phyloP scores from a whole-genome alignment of 148 eudicot species.

The Rhododendron kiyosumense region DNA sequence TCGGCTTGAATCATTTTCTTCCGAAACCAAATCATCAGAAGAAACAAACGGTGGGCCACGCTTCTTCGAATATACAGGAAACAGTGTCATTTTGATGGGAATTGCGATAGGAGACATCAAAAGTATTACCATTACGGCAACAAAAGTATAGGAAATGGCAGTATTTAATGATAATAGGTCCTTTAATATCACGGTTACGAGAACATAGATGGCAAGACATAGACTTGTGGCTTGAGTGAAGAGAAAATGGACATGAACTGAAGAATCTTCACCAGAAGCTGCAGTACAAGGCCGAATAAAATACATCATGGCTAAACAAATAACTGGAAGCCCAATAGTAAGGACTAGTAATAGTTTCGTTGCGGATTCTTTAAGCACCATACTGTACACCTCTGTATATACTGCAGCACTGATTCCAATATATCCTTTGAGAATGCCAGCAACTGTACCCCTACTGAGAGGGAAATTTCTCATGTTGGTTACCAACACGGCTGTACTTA shows the following conservation, averaged over 20 bases:
- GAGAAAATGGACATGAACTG: slow-evolving; percentile 59
- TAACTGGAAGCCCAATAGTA: slow-evolving; percentile 59
- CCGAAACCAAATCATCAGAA: slow-evolving; percentile 29
- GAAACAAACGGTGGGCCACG: slow-evolving; percentile 27
- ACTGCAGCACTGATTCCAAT: slow-evolving; percentile 84
- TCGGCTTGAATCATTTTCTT: slow-evolving; percentile 19
- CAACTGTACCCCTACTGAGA: slow-evolving; percentile 87
- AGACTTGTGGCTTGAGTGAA: slow-evolving; percentile 72
- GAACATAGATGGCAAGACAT: slow-evolving; percentile 60
- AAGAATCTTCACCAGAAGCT: slow-evolving; percentile 64
- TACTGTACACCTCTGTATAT: slow-evolving; percentile 57
- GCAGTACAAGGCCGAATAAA: slow-evolving; percentile 78
- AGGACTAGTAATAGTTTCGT: slow-evolving; percentile 55
- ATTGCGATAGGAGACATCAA: slow-evolving; percentile 82
- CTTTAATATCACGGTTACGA: slow-evolving; percentile 52
- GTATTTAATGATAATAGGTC: slow-evolving; percentile 28
- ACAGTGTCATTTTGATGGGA: slow-evolving; percentile 87
- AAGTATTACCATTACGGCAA: slow-evolving; percentile 59
- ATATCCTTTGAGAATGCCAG: slow-evolving; percentile 88
- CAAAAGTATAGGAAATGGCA: slow-evolving; percentile 43
- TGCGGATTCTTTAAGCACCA: slow-evolving; percentile 54
- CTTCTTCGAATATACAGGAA: slow-evolving; percentile 38
- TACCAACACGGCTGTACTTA: slow-evolving; percentile 79
- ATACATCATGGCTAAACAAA: slow-evolving; percentile 67
- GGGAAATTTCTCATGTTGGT: slow-evolving; percentile 95